phyloP scores from a whole-genome alignment of 1,139 yeast genomes.

The Pichia norvegensis region DNA sequence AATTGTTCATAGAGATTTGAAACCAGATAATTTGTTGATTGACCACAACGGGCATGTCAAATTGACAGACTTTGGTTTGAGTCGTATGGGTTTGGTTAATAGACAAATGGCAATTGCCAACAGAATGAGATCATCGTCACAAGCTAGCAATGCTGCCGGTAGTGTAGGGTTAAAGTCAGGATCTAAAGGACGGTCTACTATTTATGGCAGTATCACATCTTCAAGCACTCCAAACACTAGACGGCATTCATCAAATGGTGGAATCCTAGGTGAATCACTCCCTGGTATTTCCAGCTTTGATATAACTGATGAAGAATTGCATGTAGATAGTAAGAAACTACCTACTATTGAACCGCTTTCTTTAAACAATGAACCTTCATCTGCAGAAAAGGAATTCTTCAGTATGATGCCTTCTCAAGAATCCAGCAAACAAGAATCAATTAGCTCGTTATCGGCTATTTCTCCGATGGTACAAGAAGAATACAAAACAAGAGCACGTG shows the following conservation, averaged over 20 bases:
- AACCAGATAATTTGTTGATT: constrained; percentile 88
- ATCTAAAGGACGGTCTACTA: background rate
- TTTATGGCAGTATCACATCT: background rate
- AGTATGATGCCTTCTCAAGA: background rate
- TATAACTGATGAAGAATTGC: background rate
- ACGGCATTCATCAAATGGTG: constrained; percentile 11
- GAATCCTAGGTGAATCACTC: constrained; percentile 6
- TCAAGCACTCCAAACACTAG: constrained; percentile 1
- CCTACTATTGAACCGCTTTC: constrained; percentile 38
- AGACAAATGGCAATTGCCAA: constrained; percentile 45
- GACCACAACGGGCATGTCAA: constrained; percentile 85
- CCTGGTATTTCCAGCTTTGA: constrained; percentile 2
- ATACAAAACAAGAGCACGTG: constrained; percentile 15
- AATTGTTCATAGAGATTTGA: constrained; percentile 82
- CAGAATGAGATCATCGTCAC: constrained; percentile 22
- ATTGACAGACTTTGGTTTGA: constrained; percentile 89
- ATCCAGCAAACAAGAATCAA: background rate
- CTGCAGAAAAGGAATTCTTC: constrained; percentile 5
- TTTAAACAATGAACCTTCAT: constrained; percentile 32
- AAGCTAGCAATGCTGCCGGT: constrained; percentile 18
- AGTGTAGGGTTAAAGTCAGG: background rate
- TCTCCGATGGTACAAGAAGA: constrained; percentile 14
- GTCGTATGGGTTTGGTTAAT: constrained; percentile 81
- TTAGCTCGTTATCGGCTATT: constrained; percentile 1
- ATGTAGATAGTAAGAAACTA: background rate